Base-by-base conservation (phyloP, 495 filamentous ascomycete genomes). In the Talaromyces adpressus region DNA sequence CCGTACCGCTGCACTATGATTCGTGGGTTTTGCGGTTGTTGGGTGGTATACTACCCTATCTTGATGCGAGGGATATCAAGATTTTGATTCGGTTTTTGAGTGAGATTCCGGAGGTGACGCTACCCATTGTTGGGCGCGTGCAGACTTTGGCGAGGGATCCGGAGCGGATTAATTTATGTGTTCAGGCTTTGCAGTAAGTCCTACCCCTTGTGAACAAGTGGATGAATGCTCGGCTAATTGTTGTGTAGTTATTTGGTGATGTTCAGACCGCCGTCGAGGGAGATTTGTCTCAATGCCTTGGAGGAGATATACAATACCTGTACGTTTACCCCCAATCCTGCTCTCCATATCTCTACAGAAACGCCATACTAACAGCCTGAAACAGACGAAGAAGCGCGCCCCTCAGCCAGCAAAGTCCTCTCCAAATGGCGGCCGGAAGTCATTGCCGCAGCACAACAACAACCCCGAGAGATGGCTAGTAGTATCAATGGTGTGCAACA, bases 111-210 rank as follows among this genome's bases (percentile, higher is more conserved):
- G 88, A 89, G 39, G 77, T 99, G 30, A 89, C 84, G 23, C 68
- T 78, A 22, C 77, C 83, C 11, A 81, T 97, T 63, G 81, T 96
- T 14, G 80, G 86, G 30, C 81, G 89, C 60, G 84, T 97, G 51
- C 90, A 91, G 72, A 83, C 83, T 58, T 79, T 99, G 20, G 96
- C 94, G 39, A 83, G 85, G 69, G 93, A 99, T 76, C 94, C 94
- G 2, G 92, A 93, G 70, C 84, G 89, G 60, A 84, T 89, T 30
- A 80, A 79, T 61, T 71, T 91, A 30, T 83, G 83, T 22, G 79
- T 85, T 30, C 84, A 85, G 60, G 80, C 85, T 29, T 70, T 89
- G 65, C 79, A 84, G 84, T 89, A 71, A 62, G 85, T 77, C 29
- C 18, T 20, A 7, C 29, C 6, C 11, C 57, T 57, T 7, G 4